phyloP scores from a whole-genome alignment of 345 rosid species.

The Cardamine occulta region DNA sequence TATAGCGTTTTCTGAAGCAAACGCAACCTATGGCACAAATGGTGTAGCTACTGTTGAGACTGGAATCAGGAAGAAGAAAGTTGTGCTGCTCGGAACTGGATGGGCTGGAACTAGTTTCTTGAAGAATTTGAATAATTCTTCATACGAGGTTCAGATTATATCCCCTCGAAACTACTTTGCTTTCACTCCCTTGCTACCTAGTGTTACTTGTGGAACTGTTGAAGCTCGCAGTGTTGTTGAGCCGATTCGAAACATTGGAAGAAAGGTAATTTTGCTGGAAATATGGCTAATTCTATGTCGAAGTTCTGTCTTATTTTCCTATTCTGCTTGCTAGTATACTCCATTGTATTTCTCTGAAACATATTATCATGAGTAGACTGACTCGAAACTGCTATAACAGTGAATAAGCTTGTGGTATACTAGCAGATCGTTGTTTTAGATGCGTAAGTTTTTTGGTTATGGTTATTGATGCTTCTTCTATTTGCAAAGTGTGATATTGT shows the following conservation, averaged over 20 bases:
- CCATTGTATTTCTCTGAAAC: constrained; percentile 14
- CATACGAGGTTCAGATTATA: constrained; percentile 81
- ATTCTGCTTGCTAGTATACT: background rate
- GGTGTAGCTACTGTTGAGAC: constrained; percentile 43
- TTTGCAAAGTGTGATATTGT: background rate
- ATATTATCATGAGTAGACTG: background rate
- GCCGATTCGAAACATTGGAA: constrained; percentile 87
- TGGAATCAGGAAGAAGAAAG: constrained; percentile 75
- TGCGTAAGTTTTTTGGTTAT: background rate
- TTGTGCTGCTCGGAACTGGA: constrained; percentile 95
- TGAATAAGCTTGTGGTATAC: background rate
- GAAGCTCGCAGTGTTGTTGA: constrained; percentile 97
- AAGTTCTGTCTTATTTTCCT: background rate
- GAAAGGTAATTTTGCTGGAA: constrained; percentile 55
- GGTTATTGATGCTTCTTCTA: constrained; percentile 17
- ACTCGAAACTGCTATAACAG: background rate
- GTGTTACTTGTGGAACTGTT: constrained; percentile 95
- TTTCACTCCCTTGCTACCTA: constrained; percentile 96
- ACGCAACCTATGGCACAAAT: constrained; percentile 43
- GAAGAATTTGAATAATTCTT: constrained; percentile 67
- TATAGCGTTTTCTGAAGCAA: constrained; percentile 80
- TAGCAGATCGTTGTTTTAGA: background rate
- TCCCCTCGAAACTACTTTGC: constrained; percentile 99
- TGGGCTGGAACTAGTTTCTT: constrained; percentile 97
- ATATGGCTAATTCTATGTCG: background rate